phyloP scores from a whole-genome alignment of 495 filamentous ascomycete species.

The Aspergillus nanangensis region DNA sequence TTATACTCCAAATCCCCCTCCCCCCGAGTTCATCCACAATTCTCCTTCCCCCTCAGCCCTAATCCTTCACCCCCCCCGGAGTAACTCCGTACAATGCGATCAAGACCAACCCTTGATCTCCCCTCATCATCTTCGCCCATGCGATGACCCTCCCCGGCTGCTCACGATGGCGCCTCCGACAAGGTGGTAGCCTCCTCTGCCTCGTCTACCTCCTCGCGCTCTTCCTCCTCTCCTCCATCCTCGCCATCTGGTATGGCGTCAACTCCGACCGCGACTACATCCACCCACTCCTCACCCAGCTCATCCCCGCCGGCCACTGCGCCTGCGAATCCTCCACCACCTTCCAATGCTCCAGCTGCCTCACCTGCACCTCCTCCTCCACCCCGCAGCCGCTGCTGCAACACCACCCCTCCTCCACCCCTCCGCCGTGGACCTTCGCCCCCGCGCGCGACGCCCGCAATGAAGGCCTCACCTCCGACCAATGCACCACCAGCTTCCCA shows the following conservation, averaged over 20 bases:
- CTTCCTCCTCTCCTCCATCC: conserved; percentile 12
- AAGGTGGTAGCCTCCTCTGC: conserved; percentile 12
- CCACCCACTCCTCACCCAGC: conserved; percentile 33
- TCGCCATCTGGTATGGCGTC: conserved; percentile 36
- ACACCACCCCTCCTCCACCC: conserved; percentile 6
- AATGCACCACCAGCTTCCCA: conserved; percentile 43
- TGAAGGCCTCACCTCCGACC: conserved; percentile 24
- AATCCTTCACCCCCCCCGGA: not conserved
- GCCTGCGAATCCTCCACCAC: conserved; percentile 37
- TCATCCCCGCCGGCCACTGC: conserved; percentile 39
- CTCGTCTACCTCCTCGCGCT: conserved; percentile 19
- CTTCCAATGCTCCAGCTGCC: conserved; percentile 36
- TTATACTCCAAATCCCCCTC: no score
- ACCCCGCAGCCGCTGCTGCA: conserved; percentile 13
- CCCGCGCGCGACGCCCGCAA: conserved; percentile 33
- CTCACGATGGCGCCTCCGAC: conserved; percentile 22
- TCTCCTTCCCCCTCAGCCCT: not conserved
- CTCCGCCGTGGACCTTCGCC: conserved; percentile 27
- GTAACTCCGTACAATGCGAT: conserved; percentile 18
- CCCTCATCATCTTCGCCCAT: conserved; percentile 1
- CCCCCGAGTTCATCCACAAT: not conserved
- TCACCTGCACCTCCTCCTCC: conserved; percentile 33
- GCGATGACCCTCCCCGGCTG: conserved; percentile 22
- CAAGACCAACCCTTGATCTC: not conserved
- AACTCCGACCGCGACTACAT: conserved; percentile 36